Conservation (phyloP, 345 rosid species). For the Clausena lansium region DNA sequence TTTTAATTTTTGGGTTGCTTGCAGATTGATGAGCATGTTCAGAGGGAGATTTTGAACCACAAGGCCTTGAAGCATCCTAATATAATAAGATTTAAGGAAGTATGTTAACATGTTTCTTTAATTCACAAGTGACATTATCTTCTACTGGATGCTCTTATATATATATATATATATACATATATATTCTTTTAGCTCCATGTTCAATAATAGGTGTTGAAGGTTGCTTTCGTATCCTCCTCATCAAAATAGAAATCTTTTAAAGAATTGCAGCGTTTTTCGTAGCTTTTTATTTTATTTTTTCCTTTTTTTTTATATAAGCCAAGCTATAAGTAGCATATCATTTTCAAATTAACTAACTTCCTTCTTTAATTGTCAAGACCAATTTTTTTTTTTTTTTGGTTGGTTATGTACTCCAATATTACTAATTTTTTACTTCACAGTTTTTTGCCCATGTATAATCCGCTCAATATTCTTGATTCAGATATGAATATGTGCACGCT, state of each 20-base stretch:
- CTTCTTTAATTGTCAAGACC: background rate
- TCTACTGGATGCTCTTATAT: too few species aligned
- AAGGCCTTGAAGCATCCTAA: constrained; percentile 87
- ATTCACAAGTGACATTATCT: background rate
- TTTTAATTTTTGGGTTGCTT: background rate
- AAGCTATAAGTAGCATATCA: background rate
- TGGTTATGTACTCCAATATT: too few species aligned
- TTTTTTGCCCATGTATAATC: too few species aligned
- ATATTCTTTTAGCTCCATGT: background rate
- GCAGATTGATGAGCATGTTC: constrained; percentile 93
- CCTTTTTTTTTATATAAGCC: too few species aligned
- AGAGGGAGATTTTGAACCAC: constrained; percentile 94
- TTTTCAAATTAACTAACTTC: background rate
- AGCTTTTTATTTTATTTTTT: background rate
- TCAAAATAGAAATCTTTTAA: background rate
- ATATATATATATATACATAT: too few species aligned
- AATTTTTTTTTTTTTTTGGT: too few species aligned
- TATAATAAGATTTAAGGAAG: constrained; percentile 86
- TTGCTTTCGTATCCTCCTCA: background rate
- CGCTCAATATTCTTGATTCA: too few species aligned
- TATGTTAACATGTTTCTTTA: background rate
- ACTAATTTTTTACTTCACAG: too few species aligned
- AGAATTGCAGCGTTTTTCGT: background rate
- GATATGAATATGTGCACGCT: too few species aligned
- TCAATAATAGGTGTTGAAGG: background rate